Conservation (phyloP, 306 rosid genomes). For the Cucurbita pepo region DNA sequence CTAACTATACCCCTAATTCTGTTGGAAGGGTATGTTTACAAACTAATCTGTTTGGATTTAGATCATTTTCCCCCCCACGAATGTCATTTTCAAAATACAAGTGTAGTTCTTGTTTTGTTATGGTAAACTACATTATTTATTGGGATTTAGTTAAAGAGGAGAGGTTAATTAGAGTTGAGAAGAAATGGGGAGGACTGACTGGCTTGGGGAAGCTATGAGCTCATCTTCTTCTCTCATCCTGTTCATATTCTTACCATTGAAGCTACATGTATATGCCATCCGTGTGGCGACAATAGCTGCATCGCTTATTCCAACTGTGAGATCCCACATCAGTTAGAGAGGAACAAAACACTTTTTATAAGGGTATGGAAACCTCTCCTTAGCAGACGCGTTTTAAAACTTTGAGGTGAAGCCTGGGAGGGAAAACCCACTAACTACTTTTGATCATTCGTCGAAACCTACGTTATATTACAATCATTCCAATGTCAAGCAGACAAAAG, state of each 20-base stretch:
- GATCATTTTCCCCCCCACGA: neutral
- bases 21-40: neutral
- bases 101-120: neutral
- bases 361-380: too few species aligned
- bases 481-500: neutral
- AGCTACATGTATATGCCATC: conserved; percentile 30
- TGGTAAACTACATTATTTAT: neutral
- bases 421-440: too few species aligned
- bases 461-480: neutral
- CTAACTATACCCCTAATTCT: neutral
- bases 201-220: neutral
- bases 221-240: conserved; percentile 44
- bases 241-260: conserved; percentile 20
- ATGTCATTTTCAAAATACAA: neutral
- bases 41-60: neutral
- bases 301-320: neutral
- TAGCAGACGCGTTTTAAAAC: too few species aligned
- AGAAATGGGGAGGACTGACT: neutral
- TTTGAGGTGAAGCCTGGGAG: too few species aligned
- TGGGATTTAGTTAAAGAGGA: neutral
- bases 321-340: too few species aligned
- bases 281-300: conserved; percentile 9
- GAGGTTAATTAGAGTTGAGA: neutral
- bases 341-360: too few species aligned
- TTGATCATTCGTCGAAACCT: conserved; percentile 10